Percentiles rank a stretch among this genome's conserved stretches.
These are phyloP conservation scores for Protomyces inundatus DNA, from an alignment of 1,139 yeast genomes.

Conservation along the genomic window DNA sequence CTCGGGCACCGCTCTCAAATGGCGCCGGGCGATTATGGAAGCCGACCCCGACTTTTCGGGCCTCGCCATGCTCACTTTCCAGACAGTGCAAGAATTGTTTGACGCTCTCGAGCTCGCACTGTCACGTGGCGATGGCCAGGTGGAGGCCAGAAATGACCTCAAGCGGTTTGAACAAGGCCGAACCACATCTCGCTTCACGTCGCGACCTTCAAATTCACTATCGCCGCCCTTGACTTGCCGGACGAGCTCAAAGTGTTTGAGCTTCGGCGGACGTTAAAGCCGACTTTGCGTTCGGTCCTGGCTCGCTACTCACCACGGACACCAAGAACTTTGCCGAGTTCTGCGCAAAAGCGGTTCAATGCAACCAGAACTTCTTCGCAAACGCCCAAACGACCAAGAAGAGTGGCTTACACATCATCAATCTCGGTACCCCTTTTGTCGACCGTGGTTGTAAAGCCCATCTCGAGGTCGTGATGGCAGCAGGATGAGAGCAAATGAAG, in stretches of 20 bases:
- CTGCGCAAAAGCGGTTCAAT: background rate
- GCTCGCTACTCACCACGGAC: background rate
- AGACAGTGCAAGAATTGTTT: background rate
- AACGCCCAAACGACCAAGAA: too few species aligned
- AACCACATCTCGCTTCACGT: background rate
- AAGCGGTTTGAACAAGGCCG: background rate
- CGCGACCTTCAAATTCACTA: background rate
- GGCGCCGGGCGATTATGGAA: background rate
- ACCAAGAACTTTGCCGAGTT: background rate
- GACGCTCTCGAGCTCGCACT: background rate
- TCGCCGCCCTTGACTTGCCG: background rate
- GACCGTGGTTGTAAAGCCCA: background rate
- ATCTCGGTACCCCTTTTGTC: background rate
- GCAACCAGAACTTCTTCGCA: background rate
- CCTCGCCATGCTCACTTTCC: background rate
- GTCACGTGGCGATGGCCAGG: background rate
- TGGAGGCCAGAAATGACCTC: background rate
- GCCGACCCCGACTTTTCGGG: background rate
- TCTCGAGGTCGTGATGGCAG: background rate
- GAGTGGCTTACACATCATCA: background rate
- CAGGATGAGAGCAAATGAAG: too few species aligned
- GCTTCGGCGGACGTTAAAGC: background rate
- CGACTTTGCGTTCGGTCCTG: background rate
- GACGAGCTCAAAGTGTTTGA: background rate
- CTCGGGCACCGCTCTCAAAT: background rate